Evolutionary conservation across 352 stramenopile genomes (phyloP).

Genomic region (Globisporangium spinosum): DNA sequence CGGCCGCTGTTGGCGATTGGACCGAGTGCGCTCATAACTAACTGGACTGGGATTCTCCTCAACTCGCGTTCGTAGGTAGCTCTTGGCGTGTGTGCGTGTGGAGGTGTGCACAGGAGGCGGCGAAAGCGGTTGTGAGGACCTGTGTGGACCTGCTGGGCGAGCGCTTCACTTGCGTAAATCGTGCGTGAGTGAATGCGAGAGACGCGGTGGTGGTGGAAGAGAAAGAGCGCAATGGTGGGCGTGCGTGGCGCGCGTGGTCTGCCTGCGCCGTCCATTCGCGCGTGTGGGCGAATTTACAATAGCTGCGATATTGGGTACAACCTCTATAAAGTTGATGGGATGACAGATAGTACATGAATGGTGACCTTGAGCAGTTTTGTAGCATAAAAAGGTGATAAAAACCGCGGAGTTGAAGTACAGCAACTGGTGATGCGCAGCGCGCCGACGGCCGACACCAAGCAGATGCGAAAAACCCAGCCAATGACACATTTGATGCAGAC

Average conservation of each 20-base stretch:
- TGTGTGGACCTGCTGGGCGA: not conserved
- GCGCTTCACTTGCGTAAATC: not conserved
- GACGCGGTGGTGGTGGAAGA: not conserved
- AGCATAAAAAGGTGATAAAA: not conserved
- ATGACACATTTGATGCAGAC: not conserved
- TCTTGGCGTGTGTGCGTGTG: not conserved
- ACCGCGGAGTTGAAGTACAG: conserved; percentile 1
- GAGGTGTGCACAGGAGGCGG: not conserved
- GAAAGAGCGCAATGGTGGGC: not conserved
- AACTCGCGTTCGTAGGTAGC: not conserved
- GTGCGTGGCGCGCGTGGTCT: not conserved
- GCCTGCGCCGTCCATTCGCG: not conserved
- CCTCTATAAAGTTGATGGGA: not conserved
- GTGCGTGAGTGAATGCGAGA: not conserved
- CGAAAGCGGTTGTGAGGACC: conserved; percentile 2
- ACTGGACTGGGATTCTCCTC: not conserved
- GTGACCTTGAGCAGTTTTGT: too few species aligned
- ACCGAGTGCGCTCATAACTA: not conserved
- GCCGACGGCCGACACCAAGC: not conserved
- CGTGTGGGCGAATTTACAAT: not conserved
- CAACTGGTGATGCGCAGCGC: conserved; percentile 6
- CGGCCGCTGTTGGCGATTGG: not conserved
- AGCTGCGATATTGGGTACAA: not conserved
- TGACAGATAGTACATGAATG: too few species aligned
- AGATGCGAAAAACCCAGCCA: not conserved